phyloP scores from a whole-genome alignment of 306 rosid species.

The Quercus cerris region DNA sequence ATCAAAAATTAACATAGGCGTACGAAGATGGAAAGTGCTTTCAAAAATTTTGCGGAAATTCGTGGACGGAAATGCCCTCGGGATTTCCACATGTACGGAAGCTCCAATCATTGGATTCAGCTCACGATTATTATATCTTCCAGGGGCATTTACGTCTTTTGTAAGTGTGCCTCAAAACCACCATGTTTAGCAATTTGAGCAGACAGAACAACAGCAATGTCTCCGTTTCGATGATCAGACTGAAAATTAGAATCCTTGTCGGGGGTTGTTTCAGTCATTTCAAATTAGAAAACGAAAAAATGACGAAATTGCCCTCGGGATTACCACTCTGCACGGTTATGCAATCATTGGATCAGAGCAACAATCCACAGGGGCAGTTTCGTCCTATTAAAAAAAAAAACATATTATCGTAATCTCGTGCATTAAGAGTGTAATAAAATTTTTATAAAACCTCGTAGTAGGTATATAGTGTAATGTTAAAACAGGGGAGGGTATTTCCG shows the following conservation, averaged over 20 bases:
- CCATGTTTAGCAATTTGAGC: constrained; percentile 23
- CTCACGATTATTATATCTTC: constrained; percentile 4
- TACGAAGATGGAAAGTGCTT: constrained; percentile 49
- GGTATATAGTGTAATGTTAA: not conserved
- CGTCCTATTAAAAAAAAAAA: not conserved
- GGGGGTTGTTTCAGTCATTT: constrained; percentile 14
- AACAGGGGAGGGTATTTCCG: not conserved
- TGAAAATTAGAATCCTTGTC: not conserved
- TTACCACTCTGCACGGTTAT: not conserved
- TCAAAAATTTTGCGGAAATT: constrained; percentile 35
- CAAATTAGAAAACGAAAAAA: not conserved
- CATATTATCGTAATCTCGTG: not conserved
- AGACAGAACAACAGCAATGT: constrained; percentile 5
- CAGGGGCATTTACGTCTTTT: constrained; percentile 45
- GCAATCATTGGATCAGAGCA: constrained; percentile 38
- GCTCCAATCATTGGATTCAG: constrained; percentile 49
- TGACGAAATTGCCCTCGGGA: constrained; percentile 52
- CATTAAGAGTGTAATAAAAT: too few species aligned
- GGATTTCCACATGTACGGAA: constrained; percentile 68
- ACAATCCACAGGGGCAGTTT: constrained; percentile 13
- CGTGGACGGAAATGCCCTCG: constrained; percentile 84
- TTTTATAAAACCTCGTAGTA: too few species aligned
- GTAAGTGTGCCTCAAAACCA: not conserved
- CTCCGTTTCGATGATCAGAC: not conserved
- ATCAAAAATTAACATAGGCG: constrained; percentile 33